phyloP scores from a whole-genome alignment of 169 alveolate species.

The Babesia gibsoni region DNA sequence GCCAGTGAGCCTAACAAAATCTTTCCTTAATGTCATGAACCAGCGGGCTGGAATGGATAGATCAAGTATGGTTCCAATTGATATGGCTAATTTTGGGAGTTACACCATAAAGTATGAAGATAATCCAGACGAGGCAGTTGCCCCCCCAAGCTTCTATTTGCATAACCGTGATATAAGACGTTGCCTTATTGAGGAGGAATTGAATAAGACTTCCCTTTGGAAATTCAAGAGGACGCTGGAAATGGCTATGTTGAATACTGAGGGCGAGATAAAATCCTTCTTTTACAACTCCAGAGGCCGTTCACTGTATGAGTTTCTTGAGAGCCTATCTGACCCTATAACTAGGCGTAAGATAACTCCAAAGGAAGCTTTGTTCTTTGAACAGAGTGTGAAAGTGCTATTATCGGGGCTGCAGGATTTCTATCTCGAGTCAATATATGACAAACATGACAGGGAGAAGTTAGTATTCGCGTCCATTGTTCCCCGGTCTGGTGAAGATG shows the following conservation, averaged over 20 bases:
- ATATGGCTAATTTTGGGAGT: conserved; percentile 12
- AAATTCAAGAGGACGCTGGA: conserved; percentile 27
- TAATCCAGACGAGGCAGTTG: conserved; percentile 9
- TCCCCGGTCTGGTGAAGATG: conserved; percentile 28
- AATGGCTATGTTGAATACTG: conserved; percentile 19
- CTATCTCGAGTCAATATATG: conserved; percentile 48
- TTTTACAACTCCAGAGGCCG: conserved; percentile 26
- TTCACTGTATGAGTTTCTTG: conserved; percentile 27
- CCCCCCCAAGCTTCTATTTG: conserved; percentile 27
- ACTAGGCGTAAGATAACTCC: conserved; percentile 36
- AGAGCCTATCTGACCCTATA: conserved; percentile 17
- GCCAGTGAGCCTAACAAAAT: not conserved
- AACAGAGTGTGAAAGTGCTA: conserved; percentile 27
- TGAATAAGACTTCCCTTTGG: not conserved
- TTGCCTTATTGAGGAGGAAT: conserved; percentile 11
- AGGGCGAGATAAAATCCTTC: conserved; percentile 15
- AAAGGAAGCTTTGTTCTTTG: conserved; percentile 52
- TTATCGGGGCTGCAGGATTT: conserved; percentile 33
- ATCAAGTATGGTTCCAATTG: conserved; percentile 1
- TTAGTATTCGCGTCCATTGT: conserved; percentile 50
- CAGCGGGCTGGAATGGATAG: not conserved
- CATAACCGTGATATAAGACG: conserved; percentile 45
- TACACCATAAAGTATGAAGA: conserved; percentile 10
- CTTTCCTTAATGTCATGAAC: not conserved
- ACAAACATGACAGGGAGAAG: conserved; percentile 24